Conservation (phyloP, 1,139 yeast species). For the Scheffersomyces stambukii region DNA sequence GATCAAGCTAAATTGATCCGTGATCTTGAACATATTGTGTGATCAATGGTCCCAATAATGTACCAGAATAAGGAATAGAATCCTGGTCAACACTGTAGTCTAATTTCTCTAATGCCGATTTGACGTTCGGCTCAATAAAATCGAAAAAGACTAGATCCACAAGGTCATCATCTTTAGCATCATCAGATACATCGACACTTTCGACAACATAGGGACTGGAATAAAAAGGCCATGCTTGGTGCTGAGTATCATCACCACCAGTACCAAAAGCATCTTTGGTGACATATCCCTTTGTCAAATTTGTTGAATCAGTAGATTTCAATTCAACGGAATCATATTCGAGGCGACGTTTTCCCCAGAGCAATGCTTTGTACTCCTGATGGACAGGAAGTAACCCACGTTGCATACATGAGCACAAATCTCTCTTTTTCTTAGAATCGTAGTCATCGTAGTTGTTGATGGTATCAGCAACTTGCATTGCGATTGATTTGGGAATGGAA, state of each 20-base stretch:
- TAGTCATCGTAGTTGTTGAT: conserved; percentile 53
- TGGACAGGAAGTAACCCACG: conserved; percentile 29
- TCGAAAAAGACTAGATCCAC: conserved; percentile 77
- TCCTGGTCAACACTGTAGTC: conserved; percentile 15
- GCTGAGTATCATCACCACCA: conserved; percentile 88
- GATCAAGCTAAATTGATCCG: no score
- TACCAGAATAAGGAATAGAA: conserved; percentile 25
- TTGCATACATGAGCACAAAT: no score
- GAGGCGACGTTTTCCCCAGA: not conserved
- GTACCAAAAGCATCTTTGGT: conserved; percentile 80
- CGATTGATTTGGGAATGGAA: conserved; percentile 49
- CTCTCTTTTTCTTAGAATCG: conserved; percentile 12
- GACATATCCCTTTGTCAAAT: conserved; percentile 58
- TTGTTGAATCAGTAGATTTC: conserved; percentile 9
- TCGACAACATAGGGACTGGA: conserved; percentile 77
- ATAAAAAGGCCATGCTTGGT: conserved; percentile 54
- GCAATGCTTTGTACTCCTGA: conserved; percentile 14
- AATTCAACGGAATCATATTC: not conserved
- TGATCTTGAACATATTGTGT: conserved; percentile 21
- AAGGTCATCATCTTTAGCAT: conserved; percentile 16
- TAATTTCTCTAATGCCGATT: conserved; percentile 48
- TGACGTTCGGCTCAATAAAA: conserved; percentile 62
- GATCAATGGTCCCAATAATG: conserved; percentile 32
- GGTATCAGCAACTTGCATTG: conserved; percentile 41
- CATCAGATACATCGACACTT: conserved; percentile 22